phyloP scores from a whole-genome alignment of 2,329 filamentous ascomycete species.

The Trichophyton simii region DNA sequence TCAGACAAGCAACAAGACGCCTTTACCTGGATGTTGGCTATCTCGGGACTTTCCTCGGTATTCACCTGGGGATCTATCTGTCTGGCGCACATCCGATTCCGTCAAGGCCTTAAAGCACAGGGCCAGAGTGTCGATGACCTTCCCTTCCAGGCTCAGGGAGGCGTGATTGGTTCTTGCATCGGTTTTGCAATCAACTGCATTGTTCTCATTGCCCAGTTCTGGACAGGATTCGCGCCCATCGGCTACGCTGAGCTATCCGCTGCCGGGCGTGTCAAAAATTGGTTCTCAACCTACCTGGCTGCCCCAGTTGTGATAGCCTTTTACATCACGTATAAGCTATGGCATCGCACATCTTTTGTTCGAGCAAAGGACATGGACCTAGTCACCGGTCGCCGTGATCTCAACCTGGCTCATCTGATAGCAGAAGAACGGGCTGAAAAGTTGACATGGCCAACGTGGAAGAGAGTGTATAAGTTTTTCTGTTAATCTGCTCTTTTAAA shows the following conservation, averaged over 20 bases:
- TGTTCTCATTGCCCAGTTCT: slow-evolving; percentile 39
- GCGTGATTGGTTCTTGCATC: slow-evolving; percentile 48
- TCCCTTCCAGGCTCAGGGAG: slow-evolving; percentile 50
- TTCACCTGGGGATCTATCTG: slow-evolving; percentile 78
- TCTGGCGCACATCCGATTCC: slow-evolving; percentile 85
- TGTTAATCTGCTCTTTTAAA: slow-evolving; percentile 1
- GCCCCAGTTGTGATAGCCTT: slow-evolving; percentile 29
- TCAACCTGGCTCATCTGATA: slow-evolving; percentile 53
- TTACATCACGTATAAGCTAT: slow-evolving; percentile 46
- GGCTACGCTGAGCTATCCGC: slow-evolving; percentile 10
- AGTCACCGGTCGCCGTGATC: slow-evolving; percentile 50
- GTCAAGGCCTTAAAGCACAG: slow-evolving; percentile 58
- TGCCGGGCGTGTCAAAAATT: slow-evolving; percentile 13
- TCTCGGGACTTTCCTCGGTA: slow-evolving; percentile 60
- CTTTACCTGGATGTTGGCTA: slow-evolving; percentile 67
- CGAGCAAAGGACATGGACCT: slow-evolving; percentile 50
- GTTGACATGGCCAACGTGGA: slow-evolving; percentile 10
- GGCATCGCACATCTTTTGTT: slow-evolving; percentile 53
- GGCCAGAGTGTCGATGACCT: slow-evolving; percentile 64
- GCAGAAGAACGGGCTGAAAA: slow-evolving; percentile 18
- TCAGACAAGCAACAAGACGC: slow-evolving; percentile 47
- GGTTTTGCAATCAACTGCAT: slow-evolving; percentile 45
- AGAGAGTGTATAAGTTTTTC: slow-evolving; percentile 11
- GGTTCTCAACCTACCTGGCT: slow-evolving; percentile 21
- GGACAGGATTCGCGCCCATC: slow-evolving; percentile 16